Conservation (phyloP, 129 eudicot genomes). For the Artemisia annua region DNA sequence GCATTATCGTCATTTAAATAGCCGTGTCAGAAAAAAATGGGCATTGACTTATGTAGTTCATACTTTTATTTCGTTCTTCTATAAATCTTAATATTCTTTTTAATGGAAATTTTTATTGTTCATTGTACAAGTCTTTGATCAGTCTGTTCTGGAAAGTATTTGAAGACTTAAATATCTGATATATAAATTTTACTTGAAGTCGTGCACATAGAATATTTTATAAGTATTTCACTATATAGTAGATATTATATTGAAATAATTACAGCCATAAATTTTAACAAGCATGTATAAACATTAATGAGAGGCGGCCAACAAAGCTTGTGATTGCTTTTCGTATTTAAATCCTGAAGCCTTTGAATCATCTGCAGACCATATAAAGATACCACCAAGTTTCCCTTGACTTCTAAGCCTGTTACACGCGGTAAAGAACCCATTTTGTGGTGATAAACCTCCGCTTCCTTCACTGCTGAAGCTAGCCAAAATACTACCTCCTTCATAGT, state of each 20-base stretch:
- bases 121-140: too few relatives aligned
- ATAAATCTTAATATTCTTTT: too few relatives aligned
- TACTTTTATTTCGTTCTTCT: too few relatives aligned
- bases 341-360: slow-evolving; percentile 38
- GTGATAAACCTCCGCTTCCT: slow-evolving; percentile 48
- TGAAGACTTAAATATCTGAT: too few relatives aligned
- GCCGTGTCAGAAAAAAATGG: too few relatives aligned
- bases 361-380: slow-evolving; percentile 49
- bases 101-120: too few relatives aligned
- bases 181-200: too few relatives aligned
- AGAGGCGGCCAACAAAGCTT: slow-evolving; percentile 16
- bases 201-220: too few relatives aligned
- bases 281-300: not conserved
- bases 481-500: slow-evolving; percentile 49
- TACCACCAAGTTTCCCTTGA: slow-evolving; percentile 42
- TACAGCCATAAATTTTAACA: not conserved
- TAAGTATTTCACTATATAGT: too few relatives aligned
- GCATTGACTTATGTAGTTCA: too few relatives aligned
- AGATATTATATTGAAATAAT: not conserved
- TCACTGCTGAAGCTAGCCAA: slow-evolving; percentile 44
- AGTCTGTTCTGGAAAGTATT: too few relatives aligned
- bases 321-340: slow-evolving; percentile 2
- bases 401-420: slow-evolving; percentile 47
- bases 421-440: slow-evolving; percentile 43
- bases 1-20: too few relatives aligned